Conservation (phyloP, 116 monocot species). For the Cymodocea nodosa region DNA sequence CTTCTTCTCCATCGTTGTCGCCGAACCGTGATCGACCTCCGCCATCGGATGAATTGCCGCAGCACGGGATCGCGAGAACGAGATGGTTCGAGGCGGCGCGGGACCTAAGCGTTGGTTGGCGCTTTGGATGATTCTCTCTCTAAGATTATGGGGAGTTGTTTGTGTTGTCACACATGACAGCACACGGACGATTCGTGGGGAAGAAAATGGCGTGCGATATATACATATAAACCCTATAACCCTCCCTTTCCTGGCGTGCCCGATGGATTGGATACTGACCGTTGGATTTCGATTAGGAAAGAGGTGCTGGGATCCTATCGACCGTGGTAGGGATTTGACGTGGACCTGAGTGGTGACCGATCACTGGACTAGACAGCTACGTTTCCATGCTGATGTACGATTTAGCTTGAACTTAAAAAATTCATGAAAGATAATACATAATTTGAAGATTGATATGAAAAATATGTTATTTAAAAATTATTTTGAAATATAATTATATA, state of each 20-base stretch:
- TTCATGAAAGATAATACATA: too few species aligned
- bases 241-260: background rate
- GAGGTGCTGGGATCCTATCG: too few species aligned
- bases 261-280: slow-evolving; percentile 1
- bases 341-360: too few species aligned
- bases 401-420: too few species aligned
- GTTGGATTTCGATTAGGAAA: background rate
- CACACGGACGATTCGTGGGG: background rate
- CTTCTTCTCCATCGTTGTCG: background rate
- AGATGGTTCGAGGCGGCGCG: background rate
- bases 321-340: too few species aligned
- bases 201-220: background rate
- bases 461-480: too few species aligned
- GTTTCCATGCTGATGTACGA: too few species aligned
- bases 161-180: background rate
- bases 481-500: too few species aligned
- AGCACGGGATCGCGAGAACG: background rate
- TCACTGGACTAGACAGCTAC: too few species aligned
- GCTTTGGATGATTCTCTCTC: slow-evolving; percentile 2
- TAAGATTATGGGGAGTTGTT: background rate
- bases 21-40: background rate
- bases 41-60: slow-evolving; percentile 1
- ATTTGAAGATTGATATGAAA: too few species aligned
- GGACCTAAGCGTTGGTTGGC: background rate
- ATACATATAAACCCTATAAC: slow-evolving; percentile 4